Conservation (phyloP, 2,329 filamentous ascomycete genomes). For the Pleoardoris graminearum region DNA sequence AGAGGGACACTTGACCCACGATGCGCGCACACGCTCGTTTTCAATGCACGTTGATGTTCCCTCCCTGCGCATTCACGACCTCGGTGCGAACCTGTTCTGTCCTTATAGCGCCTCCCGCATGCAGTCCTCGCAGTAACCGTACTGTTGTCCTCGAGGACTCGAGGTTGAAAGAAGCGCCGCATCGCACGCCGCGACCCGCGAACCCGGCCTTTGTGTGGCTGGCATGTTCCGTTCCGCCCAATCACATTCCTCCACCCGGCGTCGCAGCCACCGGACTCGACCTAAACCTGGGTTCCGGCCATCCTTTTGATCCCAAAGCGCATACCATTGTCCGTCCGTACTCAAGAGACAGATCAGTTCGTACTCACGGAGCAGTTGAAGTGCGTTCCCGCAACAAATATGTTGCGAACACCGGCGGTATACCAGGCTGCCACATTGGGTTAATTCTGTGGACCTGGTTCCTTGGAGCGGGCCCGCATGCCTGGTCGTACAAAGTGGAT, state of each 20-base stretch:
- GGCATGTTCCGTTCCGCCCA: not conserved
- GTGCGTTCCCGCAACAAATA: no score
- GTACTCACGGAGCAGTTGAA: no score
- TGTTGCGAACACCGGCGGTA: no score
- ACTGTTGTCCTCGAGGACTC: conserved; percentile 11
- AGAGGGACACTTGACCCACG: not conserved
- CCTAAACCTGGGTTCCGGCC: conserved; percentile 6
- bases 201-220: conserved; percentile 15
- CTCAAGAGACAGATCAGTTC: no score
- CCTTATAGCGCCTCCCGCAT: not conserved
- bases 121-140: not conserved
- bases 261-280: conserved; percentile 4
- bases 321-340: no score
- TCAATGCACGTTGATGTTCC: not conserved
- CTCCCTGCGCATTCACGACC: not conserved
- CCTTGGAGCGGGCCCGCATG: not conserved
- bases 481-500: not conserved
- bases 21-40: not conserved
- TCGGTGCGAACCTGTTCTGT: not conserved
- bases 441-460: no score
- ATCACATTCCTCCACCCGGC: not conserved
- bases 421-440: no score
- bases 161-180: conserved; percentile 17
- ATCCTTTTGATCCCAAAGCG: not conserved
- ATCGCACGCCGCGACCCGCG: conserved; percentile 1